phyloP scores from a whole-genome alignment of 2,329 filamentous ascomycete genomes.

The Apiospora arundinis region DNA sequence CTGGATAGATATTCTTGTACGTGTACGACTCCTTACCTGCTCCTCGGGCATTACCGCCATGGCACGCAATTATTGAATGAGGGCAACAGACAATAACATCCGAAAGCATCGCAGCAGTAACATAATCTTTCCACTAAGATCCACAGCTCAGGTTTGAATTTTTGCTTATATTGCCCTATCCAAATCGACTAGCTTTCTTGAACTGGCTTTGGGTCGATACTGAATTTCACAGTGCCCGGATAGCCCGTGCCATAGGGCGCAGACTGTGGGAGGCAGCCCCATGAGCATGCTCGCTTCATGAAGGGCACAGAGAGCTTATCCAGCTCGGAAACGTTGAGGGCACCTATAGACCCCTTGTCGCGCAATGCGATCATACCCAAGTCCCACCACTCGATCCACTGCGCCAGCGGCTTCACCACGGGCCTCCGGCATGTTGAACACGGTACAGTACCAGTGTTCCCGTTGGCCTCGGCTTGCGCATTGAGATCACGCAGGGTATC shows the following conservation, averaged over 20 bases:
- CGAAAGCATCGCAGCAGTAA: not conserved
- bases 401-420: conserved; percentile 57
- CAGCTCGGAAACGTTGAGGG: not conserved
- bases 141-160: not conserved
- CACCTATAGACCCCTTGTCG: not conserved
- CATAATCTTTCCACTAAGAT: not conserved
- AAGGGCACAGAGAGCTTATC: conserved; percentile 14
- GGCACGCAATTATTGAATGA: not conserved
- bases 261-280: not conserved
- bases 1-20: not conserved
- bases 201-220: not conserved
- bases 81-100: not conserved
- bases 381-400: conserved; percentile 71
- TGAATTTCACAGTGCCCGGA: not conserved
- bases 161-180: not conserved
- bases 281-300: conserved; percentile 20
- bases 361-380: conserved; percentile 5
- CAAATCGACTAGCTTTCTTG: not conserved
- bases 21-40: not conserved
- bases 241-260: not conserved
- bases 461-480: conserved; percentile 47
- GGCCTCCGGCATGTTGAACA: conserved; percentile 59
- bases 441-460: conserved; percentile 50
- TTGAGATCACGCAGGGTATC: conserved; percentile 48
- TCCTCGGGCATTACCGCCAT: not conserved